phyloP scores from a whole-genome alignment of 2,329 filamentous ascomycete genomes.

The Pseudogymnoascus sp. region DNA sequence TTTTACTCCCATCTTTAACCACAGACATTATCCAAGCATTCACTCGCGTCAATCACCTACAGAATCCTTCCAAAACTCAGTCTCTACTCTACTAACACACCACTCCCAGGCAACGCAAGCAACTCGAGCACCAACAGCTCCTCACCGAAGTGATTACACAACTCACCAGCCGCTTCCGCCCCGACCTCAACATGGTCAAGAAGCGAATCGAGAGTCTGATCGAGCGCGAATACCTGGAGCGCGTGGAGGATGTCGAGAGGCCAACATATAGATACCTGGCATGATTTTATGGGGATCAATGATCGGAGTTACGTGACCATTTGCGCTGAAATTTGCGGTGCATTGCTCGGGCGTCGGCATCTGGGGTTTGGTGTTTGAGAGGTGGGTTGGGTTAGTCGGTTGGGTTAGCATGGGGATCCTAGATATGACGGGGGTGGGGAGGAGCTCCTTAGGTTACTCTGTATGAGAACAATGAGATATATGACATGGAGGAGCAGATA shows the following conservation, averaged over 20 bases:
- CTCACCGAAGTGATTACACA: conserved; percentile 66
- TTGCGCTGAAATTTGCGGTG: neutral
- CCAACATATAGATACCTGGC: conserved; percentile 67
- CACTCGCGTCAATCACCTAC: neutral
- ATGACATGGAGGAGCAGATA: neutral
- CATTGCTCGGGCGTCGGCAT: neutral
- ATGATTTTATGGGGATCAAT: conserved; percentile 32
- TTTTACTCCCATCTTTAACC: neutral
- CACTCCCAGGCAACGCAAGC: conserved; percentile 61
- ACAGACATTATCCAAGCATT: neutral
- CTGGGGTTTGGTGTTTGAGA: conserved; percentile 1
- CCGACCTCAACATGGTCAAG: conserved; percentile 72
- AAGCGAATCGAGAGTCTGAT: conserved; percentile 73
- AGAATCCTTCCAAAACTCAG: neutral
- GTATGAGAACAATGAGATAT: conserved; percentile 1
- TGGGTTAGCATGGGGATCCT: neutral
- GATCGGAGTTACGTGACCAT: neutral
- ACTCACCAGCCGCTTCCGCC: conserved; percentile 62
- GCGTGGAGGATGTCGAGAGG: conserved; percentile 56
- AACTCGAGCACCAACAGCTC: conserved; percentile 61
- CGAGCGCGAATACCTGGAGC: conserved; percentile 69
- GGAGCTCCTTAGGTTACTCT: neutral
- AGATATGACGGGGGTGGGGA: neutral
- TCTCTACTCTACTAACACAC: conserved; percentile 25
- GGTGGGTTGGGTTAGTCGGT: neutral